phyloP scores from a whole-genome alignment of 768 basidiomycete species.

The Tubosaeta brunneosetosa region DNA sequence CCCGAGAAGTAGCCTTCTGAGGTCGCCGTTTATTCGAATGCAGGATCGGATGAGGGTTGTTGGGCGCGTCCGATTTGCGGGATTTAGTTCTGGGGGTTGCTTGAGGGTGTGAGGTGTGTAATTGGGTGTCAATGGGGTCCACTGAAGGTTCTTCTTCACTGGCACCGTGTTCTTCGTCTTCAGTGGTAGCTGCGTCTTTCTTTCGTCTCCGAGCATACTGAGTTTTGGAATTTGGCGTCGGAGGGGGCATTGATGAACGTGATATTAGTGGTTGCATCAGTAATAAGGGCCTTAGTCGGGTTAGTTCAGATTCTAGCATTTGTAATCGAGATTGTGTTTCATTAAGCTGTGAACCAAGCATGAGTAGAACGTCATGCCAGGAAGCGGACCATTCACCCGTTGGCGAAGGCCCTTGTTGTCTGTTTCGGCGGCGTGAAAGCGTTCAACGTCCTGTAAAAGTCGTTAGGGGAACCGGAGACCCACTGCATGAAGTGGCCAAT shows the following conservation, averaged over 20 bases:
- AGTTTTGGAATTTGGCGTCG: slow-evolving; percentile 21
- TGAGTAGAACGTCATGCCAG: slow-evolving; percentile 1
- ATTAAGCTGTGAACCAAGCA: slow-evolving; percentile 41
- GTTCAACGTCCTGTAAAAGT: slow-evolving; percentile 49
- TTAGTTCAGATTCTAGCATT: slow-evolving; percentile 58
- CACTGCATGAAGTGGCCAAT: not conserved
- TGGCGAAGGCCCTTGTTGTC: slow-evolving; percentile 61
- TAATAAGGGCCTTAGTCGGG: slow-evolving; percentile 61
- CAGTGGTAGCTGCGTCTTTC: slow-evolving; percentile 20
- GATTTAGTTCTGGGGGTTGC: slow-evolving; percentile 21
- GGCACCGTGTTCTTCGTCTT: slow-evolving; percentile 23
- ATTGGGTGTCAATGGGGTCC: slow-evolving; percentile 18
- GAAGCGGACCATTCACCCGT: slow-evolving; percentile 40
- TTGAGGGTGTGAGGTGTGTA: slow-evolving; percentile 10
- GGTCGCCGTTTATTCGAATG: slow-evolving; percentile 24
- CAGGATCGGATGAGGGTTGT: slow-evolving; percentile 2
- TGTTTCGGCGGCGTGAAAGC: slow-evolving; percentile 47
- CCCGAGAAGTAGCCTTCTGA: slow-evolving; percentile 24
- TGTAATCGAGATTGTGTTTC: slow-evolving; percentile 53
- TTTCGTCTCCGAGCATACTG: slow-evolving; percentile 23
- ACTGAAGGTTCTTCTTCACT: slow-evolving; percentile 27
- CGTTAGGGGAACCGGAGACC: slow-evolving; percentile 12
- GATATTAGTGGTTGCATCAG: slow-evolving; percentile 53
- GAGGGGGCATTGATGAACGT: slow-evolving; percentile 14
- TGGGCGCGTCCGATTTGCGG: slow-evolving; percentile 18